A percentile compares a stretch with the other conserved stretches of the same genome.
Conservation (phyloP, 2,329 filamentous ascomycete genomes). For the Fusarium sp. region DNA sequence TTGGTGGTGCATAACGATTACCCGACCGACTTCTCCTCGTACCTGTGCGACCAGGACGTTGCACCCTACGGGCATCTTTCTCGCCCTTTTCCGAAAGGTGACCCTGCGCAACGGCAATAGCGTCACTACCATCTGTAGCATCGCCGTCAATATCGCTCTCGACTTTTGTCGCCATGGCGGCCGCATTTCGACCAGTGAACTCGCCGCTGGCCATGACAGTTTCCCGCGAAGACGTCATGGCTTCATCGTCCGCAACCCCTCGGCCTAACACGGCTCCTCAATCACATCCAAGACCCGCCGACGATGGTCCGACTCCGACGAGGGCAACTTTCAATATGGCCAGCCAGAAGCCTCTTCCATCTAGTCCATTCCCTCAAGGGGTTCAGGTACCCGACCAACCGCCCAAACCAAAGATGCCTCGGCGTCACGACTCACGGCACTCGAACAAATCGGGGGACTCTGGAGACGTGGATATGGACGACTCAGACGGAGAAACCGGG, state of each 20-base stretch:
- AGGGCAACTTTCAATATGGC: slow-evolving; percentile 67
- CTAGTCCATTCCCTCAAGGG: slow-evolving; percentile 66
- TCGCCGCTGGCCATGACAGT: slow-evolving; percentile 55
- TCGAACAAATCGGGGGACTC: slow-evolving; percentile 73
- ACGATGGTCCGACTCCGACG: slow-evolving; percentile 74
- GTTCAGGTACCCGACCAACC: slow-evolving; percentile 61
- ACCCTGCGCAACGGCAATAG: slow-evolving; percentile 25
- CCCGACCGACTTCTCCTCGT: slow-evolving; percentile 37
- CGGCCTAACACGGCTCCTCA: slow-evolving; percentile 57
- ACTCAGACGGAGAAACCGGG: slow-evolving; percentile 76
- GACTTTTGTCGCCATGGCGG: slow-evolving; percentile 59
- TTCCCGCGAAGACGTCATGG: slow-evolving; percentile 56
- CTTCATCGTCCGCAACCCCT: slow-evolving; percentile 55
- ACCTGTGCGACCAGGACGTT: slow-evolving; percentile 43
- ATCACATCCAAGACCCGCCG: slow-evolving; percentile 50
- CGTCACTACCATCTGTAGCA: slow-evolving; percentile 23
- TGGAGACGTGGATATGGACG: slow-evolving; percentile 83
- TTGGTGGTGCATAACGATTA: slow-evolving; percentile 32
- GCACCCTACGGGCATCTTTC: slow-evolving; percentile 25
- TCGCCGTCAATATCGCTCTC: slow-evolving; percentile 18
- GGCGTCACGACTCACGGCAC: slow-evolving; percentile 69
- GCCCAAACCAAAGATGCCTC: slow-evolving; percentile 59
- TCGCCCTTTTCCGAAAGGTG: slow-evolving; percentile 27
- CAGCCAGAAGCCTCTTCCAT: slow-evolving; percentile 68
- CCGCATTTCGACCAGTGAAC: slow-evolving; percentile 65